These are phyloP conservation scores for Ottelia alismoides DNA, from an alignment of 106 monocot genomes.

Conservation along the genomic window DNA sequence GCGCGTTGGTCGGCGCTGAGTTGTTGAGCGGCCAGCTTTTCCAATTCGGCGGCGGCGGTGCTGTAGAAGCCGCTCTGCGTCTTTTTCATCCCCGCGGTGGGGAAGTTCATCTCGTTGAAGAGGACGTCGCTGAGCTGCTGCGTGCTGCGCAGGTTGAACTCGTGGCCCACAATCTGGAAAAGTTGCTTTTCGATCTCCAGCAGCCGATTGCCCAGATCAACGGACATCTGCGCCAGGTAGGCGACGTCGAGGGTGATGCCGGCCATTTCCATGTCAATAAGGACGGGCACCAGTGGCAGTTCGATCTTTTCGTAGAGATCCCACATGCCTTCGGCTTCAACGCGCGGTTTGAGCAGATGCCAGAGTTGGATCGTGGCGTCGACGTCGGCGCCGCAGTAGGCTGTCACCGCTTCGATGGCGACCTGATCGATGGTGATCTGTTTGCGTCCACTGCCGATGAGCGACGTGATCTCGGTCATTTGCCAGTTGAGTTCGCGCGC, in stretches of 20 bases:
- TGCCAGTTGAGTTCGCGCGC: background rate
- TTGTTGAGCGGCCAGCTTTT: background rate
- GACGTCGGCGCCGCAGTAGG: background rate
- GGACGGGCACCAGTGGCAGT: background rate
- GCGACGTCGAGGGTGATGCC: background rate
- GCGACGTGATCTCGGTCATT: background rate
- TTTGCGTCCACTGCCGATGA: background rate
- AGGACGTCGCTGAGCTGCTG: background rate
- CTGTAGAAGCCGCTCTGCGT: background rate
- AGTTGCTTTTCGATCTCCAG: background rate
- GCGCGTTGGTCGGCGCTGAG: too few relatives aligned
- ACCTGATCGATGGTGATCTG: background rate
- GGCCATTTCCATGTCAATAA: background rate
- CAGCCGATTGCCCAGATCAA: background rate
- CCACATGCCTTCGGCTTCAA: background rate
- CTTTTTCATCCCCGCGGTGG: too few relatives aligned
- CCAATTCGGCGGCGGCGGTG: background rate
- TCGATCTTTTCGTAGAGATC: too few relatives aligned
- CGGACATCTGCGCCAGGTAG: background rate
- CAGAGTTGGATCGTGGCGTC: background rate
- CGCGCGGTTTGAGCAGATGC: background rate
- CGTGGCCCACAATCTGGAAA: too few relatives aligned
- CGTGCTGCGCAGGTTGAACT: background rate
- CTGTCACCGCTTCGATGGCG: background rate
- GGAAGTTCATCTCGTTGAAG: background rate